Base-by-base conservation (phyloP, 495 filamentous ascomycete genomes). In the Hypoxylon fragiforme region DNA sequence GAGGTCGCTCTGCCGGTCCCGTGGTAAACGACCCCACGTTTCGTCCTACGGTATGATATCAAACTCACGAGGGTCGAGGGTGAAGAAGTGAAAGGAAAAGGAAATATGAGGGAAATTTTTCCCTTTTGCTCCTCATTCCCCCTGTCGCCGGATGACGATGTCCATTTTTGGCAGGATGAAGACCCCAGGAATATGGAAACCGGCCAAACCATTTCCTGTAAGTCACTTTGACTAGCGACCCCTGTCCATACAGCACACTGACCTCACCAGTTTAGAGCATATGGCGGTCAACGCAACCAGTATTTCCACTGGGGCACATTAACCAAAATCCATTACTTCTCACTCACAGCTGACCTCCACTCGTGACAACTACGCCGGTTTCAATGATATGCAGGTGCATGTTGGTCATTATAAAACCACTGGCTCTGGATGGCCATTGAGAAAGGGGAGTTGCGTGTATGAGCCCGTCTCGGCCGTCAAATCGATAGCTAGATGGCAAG, bases 21-120 rank as follows among this genome's bases (percentile, higher is more conserved):
- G 42, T 61, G 57, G 58, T 50, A 53, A 49, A 56, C 44, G 50
- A 63, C 60, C 60, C 60, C 60, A 63, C 58, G 58, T 62, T 62
- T 62, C 52, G 58, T 62, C 52, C 52, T 62, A 62, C 48, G 43
- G 43, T 57, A 62, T 62, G 52, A 62, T 57, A 62, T 57, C 52
- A 56, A 62, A 62, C 44, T 44, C 39, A 49, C 52, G 52, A 62
- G 44, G 50, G 51, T 52, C 31, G 21, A 3, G 12, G 26, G 39
- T 47, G 48, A 37, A 26, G 47, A 24, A 16, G 49, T 21, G 28
- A 38, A 41, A 18, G 28, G 13, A 15, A 50, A 40, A 13, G 21
- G 26, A 42, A 40, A 35, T 4, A 35, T 6, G 24, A 28, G 30
- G 32, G 54, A 54, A 54, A 48, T 43, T 36, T 52, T 62, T 62